Base-by-base conservation (phyloP, 1,284 basidiomycete species). In the Trichosporon coremiiforme region DNA sequence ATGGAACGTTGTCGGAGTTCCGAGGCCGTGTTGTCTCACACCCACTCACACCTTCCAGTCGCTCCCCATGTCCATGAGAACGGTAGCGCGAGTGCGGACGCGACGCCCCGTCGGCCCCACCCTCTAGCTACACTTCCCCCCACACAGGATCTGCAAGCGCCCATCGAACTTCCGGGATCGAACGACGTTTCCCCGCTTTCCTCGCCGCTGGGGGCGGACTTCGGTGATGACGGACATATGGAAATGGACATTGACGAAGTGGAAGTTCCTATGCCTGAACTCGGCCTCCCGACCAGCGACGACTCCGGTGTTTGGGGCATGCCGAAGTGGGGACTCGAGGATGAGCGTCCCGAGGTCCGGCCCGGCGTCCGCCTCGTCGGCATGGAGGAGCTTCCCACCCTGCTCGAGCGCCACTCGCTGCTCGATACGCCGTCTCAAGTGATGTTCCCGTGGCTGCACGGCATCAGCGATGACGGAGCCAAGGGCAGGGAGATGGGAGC, bases 381-480 rank as follows among this genome's bases (percentile, higher is more conserved):
- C 12, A 75, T 78, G 75, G 76, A 80, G 68, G 81, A 82, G 79
- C 73, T 83, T 15, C 77, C 79, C 2, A 68, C 66, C 1, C 68
- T 84, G 36, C 68, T 84, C 17, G 77, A 80, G 31, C 75, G 78
- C 8, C 82, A 84, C 68, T 73, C 78, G 15, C 68, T 80, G 68
- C 75, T 80, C 31, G 82, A 83, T 70, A 80, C 79, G 1, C 83
- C 83, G 2, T 80, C 77, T 62, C 79, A 81, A 33, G 77, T 82
- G 17, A 75, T 84, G 35, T 84, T 84, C 69, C 83, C 83, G 0
- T 84, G 83, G 83, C 74, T 84, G 6, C 83, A 84, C 70, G 83
- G 83, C 4, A 84, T 84, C 64, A 77, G 77, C 38, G 83, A 84
- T 65, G 83, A 83, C 66, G 82, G 76, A 13, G 73, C 70, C 36